Percentiles rank a stretch among this genome's conserved stretches.
Conservation (phyloP, 257 asterid genomes). For the Marsdenia floribunda region DNA sequence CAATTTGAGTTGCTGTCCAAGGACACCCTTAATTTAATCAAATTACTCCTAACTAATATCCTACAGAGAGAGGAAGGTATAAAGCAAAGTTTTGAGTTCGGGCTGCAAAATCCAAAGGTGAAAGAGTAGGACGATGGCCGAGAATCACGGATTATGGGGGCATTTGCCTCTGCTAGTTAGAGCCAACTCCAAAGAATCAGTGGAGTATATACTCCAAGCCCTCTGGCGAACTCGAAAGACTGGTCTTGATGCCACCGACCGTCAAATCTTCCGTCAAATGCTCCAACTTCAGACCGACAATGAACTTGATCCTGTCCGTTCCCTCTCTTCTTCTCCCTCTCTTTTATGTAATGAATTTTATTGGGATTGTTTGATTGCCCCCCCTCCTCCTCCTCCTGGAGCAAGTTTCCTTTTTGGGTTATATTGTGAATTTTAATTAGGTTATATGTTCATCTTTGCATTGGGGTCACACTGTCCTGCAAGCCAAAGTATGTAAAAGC, state of each 20-base stretch:
- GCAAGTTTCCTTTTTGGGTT: background rate
- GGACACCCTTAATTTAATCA: too few species aligned
- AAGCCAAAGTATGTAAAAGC: background rate
- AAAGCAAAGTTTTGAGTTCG: background rate
- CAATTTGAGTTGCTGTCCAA: too few species aligned
- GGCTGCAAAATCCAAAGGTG: background rate
- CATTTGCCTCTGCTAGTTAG: conserved; percentile 66
- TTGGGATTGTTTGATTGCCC: background rate
- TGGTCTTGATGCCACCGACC: conserved; percentile 74
- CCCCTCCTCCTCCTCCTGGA: background rate
- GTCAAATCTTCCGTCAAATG: conserved; percentile 54
- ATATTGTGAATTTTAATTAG: too few species aligned
- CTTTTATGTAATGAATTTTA: background rate
- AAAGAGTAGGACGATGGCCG: background rate
- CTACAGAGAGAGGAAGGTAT: too few species aligned
- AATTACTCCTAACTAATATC: too few species aligned
- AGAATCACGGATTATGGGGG: conserved; percentile 48
- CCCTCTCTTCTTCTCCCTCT: background rate
- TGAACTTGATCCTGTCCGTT: conserved; percentile 64
- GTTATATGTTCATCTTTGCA: background rate
- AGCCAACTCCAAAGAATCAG: conserved; percentile 71
- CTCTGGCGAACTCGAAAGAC: conserved; percentile 87
- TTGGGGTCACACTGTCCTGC: background rate
- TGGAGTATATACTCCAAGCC: conserved; percentile 72
- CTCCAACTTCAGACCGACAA: conserved; percentile 60